Base-by-base conservation (phyloP, 139 green algal genomes). In the Yamagishiella unicocca region DNA sequence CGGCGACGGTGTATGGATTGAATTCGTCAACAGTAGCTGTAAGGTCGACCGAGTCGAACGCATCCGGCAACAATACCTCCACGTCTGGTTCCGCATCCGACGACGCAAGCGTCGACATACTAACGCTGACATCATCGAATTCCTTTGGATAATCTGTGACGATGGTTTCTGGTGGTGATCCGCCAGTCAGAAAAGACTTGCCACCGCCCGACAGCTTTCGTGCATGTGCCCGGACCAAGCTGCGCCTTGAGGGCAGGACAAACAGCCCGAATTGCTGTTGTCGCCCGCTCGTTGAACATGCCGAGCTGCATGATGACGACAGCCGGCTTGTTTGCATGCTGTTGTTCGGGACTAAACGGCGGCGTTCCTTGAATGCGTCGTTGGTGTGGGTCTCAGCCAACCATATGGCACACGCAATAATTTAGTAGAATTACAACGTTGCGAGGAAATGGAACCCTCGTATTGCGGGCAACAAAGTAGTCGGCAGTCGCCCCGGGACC, bases 1-100 rank as follows among this genome's bases (percentile, higher is more conserved):
- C 89, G 8, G 82, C 80, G 29, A n/a, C 25, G 0, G 75, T 84
- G 61, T 92, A 92, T 45, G 85, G 85, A 33, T 90, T 92, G 10
- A 84, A 71, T 42, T 92, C 89, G 24, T 88, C 82, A 6, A 86
- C 24, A 2, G 80, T 78, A 1, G 67, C 31, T 24, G 67, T 87
- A 2, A 46, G 42, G 19, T 71, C 67, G 14, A 73, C 50, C 14
- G 29, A 1, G 14, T 86, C 80, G 1, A 72, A 7, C 21, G 2
- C 46, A 9, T 64, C 31, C 33, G 80, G 80, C 19, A 21, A 2
- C 12, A 87, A 45, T 33, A 87, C 17, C 82, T 87, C 82, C 10
- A 87, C 67, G 33, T 87, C 81, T 9, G 81, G 81, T 37, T 76
- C 61, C 12, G 40, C 14, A 54, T 86, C 80, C 42, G 29, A 27